Base-by-base conservation (phyloP, 2,329 filamentous ascomycete genomes). In the Tolypocladium amazonense region DNA sequence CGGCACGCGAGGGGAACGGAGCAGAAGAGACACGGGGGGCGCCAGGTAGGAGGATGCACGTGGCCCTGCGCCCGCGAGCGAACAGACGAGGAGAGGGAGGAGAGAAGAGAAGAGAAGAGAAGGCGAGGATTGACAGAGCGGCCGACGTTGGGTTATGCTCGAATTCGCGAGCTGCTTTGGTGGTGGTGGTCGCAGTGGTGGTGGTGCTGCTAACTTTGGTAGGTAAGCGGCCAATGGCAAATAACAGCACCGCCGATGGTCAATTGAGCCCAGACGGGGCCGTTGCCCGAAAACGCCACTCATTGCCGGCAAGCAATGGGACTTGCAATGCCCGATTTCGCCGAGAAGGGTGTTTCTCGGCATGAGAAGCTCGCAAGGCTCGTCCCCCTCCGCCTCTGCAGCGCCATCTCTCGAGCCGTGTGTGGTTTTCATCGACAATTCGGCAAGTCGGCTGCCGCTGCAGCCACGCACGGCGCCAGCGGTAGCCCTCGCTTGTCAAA, bases 51-150 rank as follows among this genome's bases (percentile, higher is more conserved):
- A 59, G 62, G 56, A 60, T 64, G 65, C 64, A 66, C 64, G 59
- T 60, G 60, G 61, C 59, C 62, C 62, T 59, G 63, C 62, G 63
- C 63, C 62, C 60, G 61, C 53, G 50, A 59, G 45, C 12, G 18
- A 61, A 45, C 43, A 58, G 41, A 53, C 53, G 57, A 20, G 58
- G 33, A 55, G 52, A 23, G 30, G 30, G 37, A 57, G 27, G 47
- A 43, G 20, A 43, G 20, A 43, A n/a, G 39, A 9, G 38, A 20
- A 41, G 38, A 20, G 15, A 52, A 38, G 45, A 8, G 61, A 58
- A 52, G 43, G 45, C 12, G 61, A 58, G 56, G 56, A 35, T 35
- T 56, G 41, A 18, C 41, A 38, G 56, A 56, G 45, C 38, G 33
- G 6, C 33, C 33, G 38, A 43, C 30, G 18, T 59, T 53, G 47